These are phyloP conservation scores for Ploettnerulaceae sp. DNA, from an alignment of 2,329 filamentous ascomycete genomes.

Conservation along the genomic window DNA sequence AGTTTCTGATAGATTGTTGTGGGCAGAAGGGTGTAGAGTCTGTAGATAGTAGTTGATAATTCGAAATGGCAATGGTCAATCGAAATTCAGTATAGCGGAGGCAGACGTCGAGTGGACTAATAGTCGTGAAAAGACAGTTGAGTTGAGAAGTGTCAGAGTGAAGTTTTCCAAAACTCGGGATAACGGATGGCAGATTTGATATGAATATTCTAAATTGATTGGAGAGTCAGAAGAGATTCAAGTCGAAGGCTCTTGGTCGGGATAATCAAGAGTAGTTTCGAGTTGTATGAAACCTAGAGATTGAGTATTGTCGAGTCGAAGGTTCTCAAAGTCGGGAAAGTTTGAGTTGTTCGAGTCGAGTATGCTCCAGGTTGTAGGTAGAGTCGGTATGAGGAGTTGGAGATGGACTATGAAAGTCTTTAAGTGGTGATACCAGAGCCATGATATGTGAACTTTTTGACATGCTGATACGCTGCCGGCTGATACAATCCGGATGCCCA, in stretches of 20 bases:
- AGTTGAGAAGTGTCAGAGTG: constrained; percentile 5
- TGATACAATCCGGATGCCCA: constrained; percentile 7
- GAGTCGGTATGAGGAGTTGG: constrained; percentile 1
- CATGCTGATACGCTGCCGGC: constrained; percentile 1
- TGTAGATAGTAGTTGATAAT: background rate
- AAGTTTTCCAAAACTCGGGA: constrained; percentile 1
- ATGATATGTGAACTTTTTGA: constrained; percentile 9
- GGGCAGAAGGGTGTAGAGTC: too few relatives aligned
- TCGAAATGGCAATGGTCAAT: background rate
- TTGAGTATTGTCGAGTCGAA: constrained; percentile 11
- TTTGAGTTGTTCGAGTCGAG: constrained; percentile 11
- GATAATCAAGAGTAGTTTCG: constrained; percentile 4
- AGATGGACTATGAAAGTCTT: constrained; percentile 6
- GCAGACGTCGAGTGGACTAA: background rate
- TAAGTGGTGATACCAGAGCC: constrained; percentile 10
- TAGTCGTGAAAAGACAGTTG: background rate
- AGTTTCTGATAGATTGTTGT: background rate
- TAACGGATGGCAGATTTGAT: background rate
- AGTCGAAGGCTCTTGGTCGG: constrained; percentile 6
- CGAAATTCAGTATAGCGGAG: constrained; percentile 1
- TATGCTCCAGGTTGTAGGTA: constrained; percentile 6
- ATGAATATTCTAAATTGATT: background rate
- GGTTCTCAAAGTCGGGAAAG: constrained; percentile 14
- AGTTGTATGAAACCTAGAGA: too few relatives aligned
- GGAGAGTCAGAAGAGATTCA: background rate